Conservation (phyloP, 768 basidiomycete genomes). For the Termitomyces sp. region DNA sequence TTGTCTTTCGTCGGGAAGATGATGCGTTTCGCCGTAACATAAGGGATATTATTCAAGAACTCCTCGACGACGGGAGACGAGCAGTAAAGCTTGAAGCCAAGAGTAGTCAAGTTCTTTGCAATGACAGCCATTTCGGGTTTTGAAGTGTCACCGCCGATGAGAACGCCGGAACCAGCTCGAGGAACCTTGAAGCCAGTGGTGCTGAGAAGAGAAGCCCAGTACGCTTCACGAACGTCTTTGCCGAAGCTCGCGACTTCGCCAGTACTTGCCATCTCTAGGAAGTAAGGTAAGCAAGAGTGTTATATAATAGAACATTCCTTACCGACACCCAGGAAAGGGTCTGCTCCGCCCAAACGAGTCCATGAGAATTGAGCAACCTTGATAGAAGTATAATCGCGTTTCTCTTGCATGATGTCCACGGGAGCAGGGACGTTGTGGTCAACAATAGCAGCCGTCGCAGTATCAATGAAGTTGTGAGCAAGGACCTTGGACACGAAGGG, state of each 20-base stretch:
- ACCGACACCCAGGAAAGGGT: constrained; percentile 96
- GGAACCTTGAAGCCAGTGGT: constrained; percentile 96
- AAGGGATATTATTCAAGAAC: constrained; percentile 73
- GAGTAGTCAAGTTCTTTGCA: constrained; percentile 73
- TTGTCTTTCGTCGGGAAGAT: constrained; percentile 98
- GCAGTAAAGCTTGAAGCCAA: constrained; percentile 96
- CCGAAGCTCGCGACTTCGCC: constrained; percentile 98
- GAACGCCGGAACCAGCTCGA: constrained; percentile 75
- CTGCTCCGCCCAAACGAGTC: constrained; percentile 94
- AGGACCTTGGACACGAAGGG: constrained; percentile 99
- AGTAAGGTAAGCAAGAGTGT: constrained; percentile 1
- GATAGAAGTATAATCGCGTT: constrained; percentile 90
- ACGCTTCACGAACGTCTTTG: constrained; percentile 89
- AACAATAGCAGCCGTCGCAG: constrained; percentile 85
- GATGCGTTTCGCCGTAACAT: constrained; percentile 82
- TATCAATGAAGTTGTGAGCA: constrained; percentile 95
- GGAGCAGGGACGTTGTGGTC: constrained; percentile 86
- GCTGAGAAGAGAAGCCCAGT: constrained; percentile 92
- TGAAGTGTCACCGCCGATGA: constrained; percentile 87
- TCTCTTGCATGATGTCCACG: constrained; percentile 85
- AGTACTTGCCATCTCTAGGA: constrained; percentile 93
- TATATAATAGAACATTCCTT: constrained; percentile 27
- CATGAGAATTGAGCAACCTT: constrained; percentile 99
- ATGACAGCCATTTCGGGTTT: constrained; percentile 85
- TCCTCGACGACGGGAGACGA: constrained; percentile 77